phyloP scores from a whole-genome alignment of 192 early-diverging fungal genomes.

The Polychytrium aggregatum region DNA sequence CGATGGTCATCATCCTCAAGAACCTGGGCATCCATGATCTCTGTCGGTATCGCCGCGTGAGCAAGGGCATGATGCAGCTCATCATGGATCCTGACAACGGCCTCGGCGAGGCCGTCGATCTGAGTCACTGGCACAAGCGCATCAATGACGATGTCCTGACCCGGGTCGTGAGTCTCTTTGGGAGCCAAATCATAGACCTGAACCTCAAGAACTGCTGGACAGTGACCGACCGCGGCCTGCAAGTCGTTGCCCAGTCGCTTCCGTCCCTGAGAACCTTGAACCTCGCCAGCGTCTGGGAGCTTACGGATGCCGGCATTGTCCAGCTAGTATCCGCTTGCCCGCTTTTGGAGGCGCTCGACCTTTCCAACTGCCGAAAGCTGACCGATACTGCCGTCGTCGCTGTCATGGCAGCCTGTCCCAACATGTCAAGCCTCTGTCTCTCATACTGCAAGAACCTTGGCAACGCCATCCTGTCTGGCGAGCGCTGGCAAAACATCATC shows the following conservation, averaged over 20 bases:
- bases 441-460: slow-evolving; percentile 73
- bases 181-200: too few species aligned
- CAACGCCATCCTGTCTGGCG: slow-evolving; percentile 41
- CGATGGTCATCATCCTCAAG: slow-evolving; percentile 20
- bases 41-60: slow-evolving; percentile 28
- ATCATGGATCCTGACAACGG: slow-evolving; percentile 23
- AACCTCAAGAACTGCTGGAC: slow-evolving; percentile 59
- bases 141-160: slow-evolving; percentile 37
- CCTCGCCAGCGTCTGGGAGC: slow-evolving; percentile 58
- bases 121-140: slow-evolving; percentile 44
- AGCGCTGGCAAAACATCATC: slow-evolving; percentile 39
- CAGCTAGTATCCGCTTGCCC: slow-evolving; percentile 27
- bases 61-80: slow-evolving; percentile 27
- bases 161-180: too few species aligned
- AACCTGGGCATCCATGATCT: slow-evolving; percentile 31
- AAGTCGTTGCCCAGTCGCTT: slow-evolving; percentile 24
- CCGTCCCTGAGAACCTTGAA: slow-evolving; percentile 32
- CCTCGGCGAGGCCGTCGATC: slow-evolving; percentile 40
- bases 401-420: slow-evolving; percentile 31
- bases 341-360: slow-evolving; percentile 40
- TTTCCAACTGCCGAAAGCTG: slow-evolving; percentile 72
- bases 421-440: slow-evolving; percentile 28
- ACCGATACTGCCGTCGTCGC: slow-evolving; percentile 45
- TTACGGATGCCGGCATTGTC: slow-evolving; percentile 52
- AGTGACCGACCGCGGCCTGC: slow-evolving; percentile 50